Conservation (phyloP, 768 basidiomycete genomes). For the Coprinellus micaceus region DNA sequence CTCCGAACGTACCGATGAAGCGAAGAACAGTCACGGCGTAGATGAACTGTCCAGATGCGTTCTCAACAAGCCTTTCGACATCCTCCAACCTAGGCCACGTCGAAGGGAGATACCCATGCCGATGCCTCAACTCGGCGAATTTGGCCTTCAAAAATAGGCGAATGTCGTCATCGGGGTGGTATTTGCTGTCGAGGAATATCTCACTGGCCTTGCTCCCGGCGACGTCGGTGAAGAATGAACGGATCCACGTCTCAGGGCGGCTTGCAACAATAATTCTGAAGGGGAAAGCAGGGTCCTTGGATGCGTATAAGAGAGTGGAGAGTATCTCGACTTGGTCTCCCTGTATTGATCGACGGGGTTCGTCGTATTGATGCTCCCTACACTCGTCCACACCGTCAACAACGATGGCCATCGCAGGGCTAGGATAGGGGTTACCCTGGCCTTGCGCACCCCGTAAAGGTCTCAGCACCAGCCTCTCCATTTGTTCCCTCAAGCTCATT, state of each 20-base stretch:
- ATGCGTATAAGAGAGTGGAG: not conserved
- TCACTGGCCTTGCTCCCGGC: not conserved
- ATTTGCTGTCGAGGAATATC: not conserved
- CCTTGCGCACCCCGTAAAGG: not conserved
- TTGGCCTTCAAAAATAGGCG: not conserved
- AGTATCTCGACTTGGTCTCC: slow-evolving; percentile 1
- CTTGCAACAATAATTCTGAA: slow-evolving; percentile 2
- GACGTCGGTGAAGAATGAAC: not conserved
- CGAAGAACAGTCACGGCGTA: slow-evolving; percentile 1
- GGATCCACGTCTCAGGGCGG: not conserved
- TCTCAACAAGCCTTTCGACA: not conserved
- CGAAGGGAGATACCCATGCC: not conserved
- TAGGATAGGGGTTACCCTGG: too few relatives aligned
- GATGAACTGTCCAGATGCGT: slow-evolving; percentile 5
- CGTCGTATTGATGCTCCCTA: not conserved
- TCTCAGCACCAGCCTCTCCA: not conserved
- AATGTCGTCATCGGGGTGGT: not conserved
- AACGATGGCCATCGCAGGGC: not conserved
- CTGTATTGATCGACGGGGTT: not conserved
- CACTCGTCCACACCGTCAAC: slow-evolving; percentile 10
- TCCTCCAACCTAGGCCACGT: not conserved
- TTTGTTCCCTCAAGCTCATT: not conserved
- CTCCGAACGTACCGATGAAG: not conserved
- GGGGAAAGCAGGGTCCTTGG: not conserved
- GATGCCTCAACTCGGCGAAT: not conserved